These are phyloP conservation scores for Corynascus novoguineensis DNA, from an alignment of 495 filamentous ascomycete species.

Conservation along the genomic window DNA sequence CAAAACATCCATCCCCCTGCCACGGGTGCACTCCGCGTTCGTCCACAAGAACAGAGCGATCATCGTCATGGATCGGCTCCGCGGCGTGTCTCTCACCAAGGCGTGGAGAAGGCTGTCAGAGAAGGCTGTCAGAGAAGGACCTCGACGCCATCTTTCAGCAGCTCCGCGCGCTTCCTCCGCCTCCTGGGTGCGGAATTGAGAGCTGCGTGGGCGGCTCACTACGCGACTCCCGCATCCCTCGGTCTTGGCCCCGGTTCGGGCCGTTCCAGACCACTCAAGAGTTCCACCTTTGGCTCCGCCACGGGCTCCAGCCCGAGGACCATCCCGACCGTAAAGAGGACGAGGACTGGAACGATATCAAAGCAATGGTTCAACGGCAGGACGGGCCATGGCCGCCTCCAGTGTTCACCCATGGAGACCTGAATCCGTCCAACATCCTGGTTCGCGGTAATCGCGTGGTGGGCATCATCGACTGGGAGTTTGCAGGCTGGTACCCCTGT, in stretches of 20 bases:
- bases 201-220: slow-evolving; percentile 11
- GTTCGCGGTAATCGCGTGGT: neutral
- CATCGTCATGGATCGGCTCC: slow-evolving; percentile 13
- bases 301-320: neutral
- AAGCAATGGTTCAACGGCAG: neutral
- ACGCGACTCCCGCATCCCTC: slow-evolving; percentile 4
- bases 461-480: slow-evolving; percentile 12
- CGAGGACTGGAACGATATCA: slow-evolving; percentile 9
- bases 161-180: slow-evolving; percentile 6
- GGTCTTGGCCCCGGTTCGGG: slow-evolving; percentile 2
- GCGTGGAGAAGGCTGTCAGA: no score
- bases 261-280: slow-evolving; percentile 14
- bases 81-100: neutral
- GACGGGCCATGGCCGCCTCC: slow-evolving; percentile 6
- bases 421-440: slow-evolving; percentile 1
- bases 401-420: slow-evolving; percentile 8
- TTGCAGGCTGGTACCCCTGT: slow-evolving; percentile 3
- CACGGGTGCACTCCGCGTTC: slow-evolving; percentile 9
- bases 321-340: neutral
- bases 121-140: neutral
- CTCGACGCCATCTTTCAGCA: slow-evolving; percentile 3
- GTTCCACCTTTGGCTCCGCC: slow-evolving; percentile 10
- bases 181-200: neutral
- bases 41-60: slow-evolving; percentile 10
- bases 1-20: slow-evolving; percentile 6